phyloP scores from a whole-genome alignment of 495 filamentous ascomycete genomes.

The Bombardia bombarda region DNA sequence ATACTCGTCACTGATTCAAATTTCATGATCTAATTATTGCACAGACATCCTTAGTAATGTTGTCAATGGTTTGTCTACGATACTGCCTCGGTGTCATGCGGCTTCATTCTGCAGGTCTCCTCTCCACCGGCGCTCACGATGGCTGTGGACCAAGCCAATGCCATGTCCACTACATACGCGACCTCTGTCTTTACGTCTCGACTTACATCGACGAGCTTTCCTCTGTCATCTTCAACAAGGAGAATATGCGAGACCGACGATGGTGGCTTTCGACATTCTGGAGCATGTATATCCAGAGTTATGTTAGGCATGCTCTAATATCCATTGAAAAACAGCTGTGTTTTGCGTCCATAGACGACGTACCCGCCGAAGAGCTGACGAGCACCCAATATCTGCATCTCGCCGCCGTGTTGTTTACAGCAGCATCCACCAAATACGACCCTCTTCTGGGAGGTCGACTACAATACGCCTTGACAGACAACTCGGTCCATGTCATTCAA shows the following conservation, averaged over 20 bases:
- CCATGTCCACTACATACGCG: conserved; percentile 23
- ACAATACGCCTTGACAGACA: conserved; percentile 22
- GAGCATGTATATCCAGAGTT: conserved; percentile 28
- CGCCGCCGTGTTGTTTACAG: conserved; percentile 18
- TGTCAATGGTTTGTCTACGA: conserved; percentile 23
- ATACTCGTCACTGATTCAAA: too few species aligned
- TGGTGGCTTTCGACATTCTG: conserved; percentile 32
- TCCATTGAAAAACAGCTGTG: conserved; percentile 23
- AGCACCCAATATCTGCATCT: conserved; percentile 22
- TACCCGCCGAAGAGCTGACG: conserved; percentile 17
- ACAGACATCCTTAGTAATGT: conserved; percentile 24
- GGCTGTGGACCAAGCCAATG: conserved; percentile 19
- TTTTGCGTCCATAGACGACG: conserved; percentile 15
- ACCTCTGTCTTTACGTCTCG: conserved; percentile 12
- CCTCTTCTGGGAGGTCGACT: conserved; percentile 19
- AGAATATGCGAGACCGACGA: conserved; percentile 25
- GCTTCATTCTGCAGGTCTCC: conserved; percentile 15
- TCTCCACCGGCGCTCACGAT: conserved; percentile 9
- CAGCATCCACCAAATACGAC: conserved; percentile 24
- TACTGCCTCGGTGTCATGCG: conserved; percentile 23
- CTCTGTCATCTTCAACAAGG: conserved; percentile 30
- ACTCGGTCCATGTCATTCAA: conserved; percentile 18
- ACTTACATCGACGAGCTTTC: conserved; percentile 25
- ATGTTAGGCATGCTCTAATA: conserved; percentile 24
- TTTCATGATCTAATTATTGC: too few species aligned